phyloP scores from a whole-genome alignment of 129 eudicot species.

The Pseudognaphalium luteoalbum region DNA sequence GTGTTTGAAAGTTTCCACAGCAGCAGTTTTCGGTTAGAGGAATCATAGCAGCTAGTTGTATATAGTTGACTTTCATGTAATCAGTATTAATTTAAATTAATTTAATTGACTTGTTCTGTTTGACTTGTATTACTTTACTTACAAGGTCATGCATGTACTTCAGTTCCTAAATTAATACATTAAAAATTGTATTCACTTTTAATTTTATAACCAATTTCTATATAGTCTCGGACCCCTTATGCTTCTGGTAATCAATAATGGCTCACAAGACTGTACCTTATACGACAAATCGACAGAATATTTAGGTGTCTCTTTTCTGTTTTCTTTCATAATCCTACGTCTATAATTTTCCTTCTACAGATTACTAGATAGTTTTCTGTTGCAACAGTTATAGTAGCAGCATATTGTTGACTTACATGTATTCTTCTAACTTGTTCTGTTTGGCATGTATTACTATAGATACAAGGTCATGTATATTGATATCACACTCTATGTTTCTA shows the following conservation, averaged over 20 bases:
- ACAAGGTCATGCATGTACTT: constrained; percentile 3
- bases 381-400: constrained; percentile 7
- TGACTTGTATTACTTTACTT: background rate
- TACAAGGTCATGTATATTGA: background rate
- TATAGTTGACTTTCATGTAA: background rate
- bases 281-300: too few species aligned
- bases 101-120: background rate
- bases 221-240: background rate
- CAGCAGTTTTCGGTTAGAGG: background rate
- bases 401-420: background rate
- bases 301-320: background rate
- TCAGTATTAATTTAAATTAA: background rate
- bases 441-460: background rate
- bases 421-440: background rate
- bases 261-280: too few species aligned
- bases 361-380: background rate
- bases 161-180: background rate
- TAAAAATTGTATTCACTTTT: background rate
- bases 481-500: background rate
- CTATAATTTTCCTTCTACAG: background rate
- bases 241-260: background rate
- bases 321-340: background rate
- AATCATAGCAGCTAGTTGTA: background rate
- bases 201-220: background rate
- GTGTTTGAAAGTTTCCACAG: background rate